Base-by-base conservation (phyloP, 2,329 filamentous ascomycete species). In the Penicillium vulpinum region DNA sequence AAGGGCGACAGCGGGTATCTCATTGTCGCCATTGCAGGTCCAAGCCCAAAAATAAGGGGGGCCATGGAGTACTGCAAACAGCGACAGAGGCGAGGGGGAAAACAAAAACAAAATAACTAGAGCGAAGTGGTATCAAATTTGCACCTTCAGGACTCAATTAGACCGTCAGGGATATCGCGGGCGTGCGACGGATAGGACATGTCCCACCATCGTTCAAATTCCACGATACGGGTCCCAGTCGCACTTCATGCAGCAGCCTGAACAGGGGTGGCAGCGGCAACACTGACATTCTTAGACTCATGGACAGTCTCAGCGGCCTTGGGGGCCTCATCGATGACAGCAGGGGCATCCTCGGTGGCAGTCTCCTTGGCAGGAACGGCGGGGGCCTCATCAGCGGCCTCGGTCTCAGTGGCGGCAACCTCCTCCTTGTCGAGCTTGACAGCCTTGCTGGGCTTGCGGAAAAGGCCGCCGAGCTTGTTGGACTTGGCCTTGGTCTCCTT, bases 371-470 rank as follows among this genome's bases (percentile, higher is more conserved):
- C 66, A 29, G 61, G 60, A 39, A 65, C 54, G 16, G 59, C 64
- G n/a, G 61, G 57, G 56, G 63, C 46, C 57, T 58, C 62, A 69
- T 62, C 58, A 18, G 61, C 66, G 62, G 67, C 62, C 59, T 73
- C 69, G 43, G 71, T 40, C 63, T 69, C 68, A 31, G 70, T 58
- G 45, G 67, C 66, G 56, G 72, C 57, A 39, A 68, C 64, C 36
- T 71, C 62, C 54, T 78, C 72, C 67, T 76, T 74, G 63, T 75
- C 73, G 44, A 70, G 67, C 73, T 79, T 79, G 57, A 77, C 74
- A 47, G 76, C 76, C 71, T 77, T 78, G 73, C 77, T 80, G 63
- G 76, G 73, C 69, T 77, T 78, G 65, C 78, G 77, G 72, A 80
- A 80, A 41, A 80, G 72, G 62, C 77, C 74, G 48, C 78, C 77